Percentiles rank a stretch among this genome's conserved stretches.
These are phyloP conservation scores for Paramarasmius palmivorus DNA, from an alignment of 1,284 basidiomycete species.

Conservation along the genomic window DNA sequence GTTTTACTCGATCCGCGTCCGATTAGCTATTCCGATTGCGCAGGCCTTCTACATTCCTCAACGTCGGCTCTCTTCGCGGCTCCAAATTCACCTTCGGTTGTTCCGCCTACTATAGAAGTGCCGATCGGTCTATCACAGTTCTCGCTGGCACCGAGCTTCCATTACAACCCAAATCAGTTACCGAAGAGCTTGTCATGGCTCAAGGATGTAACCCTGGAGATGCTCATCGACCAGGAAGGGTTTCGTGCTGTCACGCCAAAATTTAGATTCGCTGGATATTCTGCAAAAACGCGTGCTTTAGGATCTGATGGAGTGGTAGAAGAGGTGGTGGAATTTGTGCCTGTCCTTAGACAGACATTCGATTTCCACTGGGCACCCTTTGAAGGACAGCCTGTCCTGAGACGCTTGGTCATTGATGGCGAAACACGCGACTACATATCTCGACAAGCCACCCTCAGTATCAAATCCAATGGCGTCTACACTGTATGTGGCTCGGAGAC, in stretches of 20 bases:
- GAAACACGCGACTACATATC: constrained; percentile 71
- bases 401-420: constrained; percentile 62
- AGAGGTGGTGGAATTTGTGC: constrained; percentile 64
- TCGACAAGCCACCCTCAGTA: constrained; percentile 63
- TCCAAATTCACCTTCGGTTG: neutral
- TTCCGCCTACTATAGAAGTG: neutral
- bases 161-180: constrained; percentile 23
- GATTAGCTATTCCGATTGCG: constrained; percentile 6
- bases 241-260: constrained; percentile 61
- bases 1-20: neutral
- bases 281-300: constrained; percentile 32
- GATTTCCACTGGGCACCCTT: constrained; percentile 71
- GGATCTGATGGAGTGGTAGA: constrained; percentile 27
- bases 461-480: constrained; percentile 74
- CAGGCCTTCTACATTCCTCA: constrained; percentile 5
- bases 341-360: constrained; percentile 55
- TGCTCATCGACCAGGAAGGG: constrained; percentile 81
- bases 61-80: neutral
- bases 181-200: constrained; percentile 52
- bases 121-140: neutral
- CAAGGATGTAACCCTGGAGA: constrained; percentile 51
- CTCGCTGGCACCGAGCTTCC: constrained; percentile 16
- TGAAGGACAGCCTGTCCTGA: constrained; percentile 66
- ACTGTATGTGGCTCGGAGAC: constrained; percentile 65
- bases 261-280: constrained; percentile 59